Evolutionary conservation across 495 filamentous ascomycete species (phyloP).

Genomic region (Apodospora peruviana): DNA sequence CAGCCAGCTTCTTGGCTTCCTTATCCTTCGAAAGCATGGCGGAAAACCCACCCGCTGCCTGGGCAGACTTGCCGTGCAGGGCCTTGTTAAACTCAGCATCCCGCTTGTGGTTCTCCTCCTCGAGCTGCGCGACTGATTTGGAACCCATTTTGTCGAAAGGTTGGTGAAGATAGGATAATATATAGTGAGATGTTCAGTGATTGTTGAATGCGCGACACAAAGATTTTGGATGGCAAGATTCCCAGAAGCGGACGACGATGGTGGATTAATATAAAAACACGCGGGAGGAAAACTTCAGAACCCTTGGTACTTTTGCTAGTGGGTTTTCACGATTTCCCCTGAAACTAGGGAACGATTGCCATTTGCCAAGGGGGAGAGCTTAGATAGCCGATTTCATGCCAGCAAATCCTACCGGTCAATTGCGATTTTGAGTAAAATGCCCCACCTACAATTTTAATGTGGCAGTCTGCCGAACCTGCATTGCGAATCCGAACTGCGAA

Average conservation of each 20-base stretch:
- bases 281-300: neutral
- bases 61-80: conserved; percentile 80
- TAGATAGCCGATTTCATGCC: neutral
- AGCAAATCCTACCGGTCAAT: conserved; percentile 6
- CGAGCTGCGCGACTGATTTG: conserved; percentile 47
- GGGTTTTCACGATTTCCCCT: neutral
- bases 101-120: conserved; percentile 78
- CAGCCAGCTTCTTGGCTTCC: conserved; percentile 76
- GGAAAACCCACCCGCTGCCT: conserved; percentile 64
- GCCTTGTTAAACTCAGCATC: conserved; percentile 93
- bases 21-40: conserved; percentile 84
- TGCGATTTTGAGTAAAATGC: neutral
- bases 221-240: too few relatives aligned
- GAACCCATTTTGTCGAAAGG: conserved; percentile 56
- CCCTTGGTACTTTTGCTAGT: neutral
- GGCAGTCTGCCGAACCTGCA: conserved; percentile 1
- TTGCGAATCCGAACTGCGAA: conserved; percentile 6
- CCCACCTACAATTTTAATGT: neutral
- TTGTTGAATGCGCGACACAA: neutral
- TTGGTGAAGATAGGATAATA: conserved; percentile 1
- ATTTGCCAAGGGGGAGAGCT: too few relatives aligned
- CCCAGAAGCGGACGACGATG: too few relatives aligned
- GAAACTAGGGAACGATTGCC: neutral
- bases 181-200: neutral
- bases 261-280: neutral